phyloP scores from a whole-genome alignment of 2,329 filamentous ascomycete genomes.

The Calonectria multiphialidica region DNA sequence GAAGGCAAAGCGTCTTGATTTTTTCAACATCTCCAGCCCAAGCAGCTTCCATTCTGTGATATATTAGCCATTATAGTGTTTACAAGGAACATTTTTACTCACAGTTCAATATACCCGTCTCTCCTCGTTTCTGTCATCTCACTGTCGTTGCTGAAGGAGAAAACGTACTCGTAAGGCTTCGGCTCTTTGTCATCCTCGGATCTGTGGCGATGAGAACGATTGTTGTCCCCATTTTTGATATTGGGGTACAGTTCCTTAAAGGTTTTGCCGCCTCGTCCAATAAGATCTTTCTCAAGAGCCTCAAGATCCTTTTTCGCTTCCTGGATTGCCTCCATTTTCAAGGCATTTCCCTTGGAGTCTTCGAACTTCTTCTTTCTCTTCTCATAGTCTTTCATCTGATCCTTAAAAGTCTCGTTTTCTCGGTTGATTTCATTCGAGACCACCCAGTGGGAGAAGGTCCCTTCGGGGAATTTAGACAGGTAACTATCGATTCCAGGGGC shows the following conservation, averaged over 20 bases:
- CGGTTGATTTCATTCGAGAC: constrained; percentile 54
- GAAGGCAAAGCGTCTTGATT: constrained; percentile 74
- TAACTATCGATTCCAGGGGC: constrained; percentile 63
- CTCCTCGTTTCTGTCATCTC: constrained; percentile 68
- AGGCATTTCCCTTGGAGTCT: constrained; percentile 55
- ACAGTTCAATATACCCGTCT: constrained; percentile 73
- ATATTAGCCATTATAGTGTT: constrained; percentile 21
- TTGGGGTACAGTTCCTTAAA: constrained; percentile 75
- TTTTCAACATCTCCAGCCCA: constrained; percentile 77
- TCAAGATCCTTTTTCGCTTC: constrained; percentile 31
- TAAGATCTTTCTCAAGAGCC: constrained; percentile 54
- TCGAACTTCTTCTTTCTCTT: constrained; percentile 17
- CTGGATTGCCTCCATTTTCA: constrained; percentile 63
- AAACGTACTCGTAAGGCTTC: constrained; percentile 60
- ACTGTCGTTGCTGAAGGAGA: constrained; percentile 64
- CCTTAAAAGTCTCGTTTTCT: constrained; percentile 47
- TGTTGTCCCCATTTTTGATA: constrained; percentile 44
- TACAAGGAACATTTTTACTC: constrained; percentile 47
- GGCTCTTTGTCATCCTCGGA: constrained; percentile 29
- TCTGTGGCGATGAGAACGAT: neutral
- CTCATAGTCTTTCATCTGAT: constrained; percentile 32
- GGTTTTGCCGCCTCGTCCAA: constrained; percentile 72
- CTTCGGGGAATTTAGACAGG: constrained; percentile 61
- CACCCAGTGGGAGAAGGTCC: constrained; percentile 72
- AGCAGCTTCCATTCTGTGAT: constrained; percentile 74